Evolutionary conservation across 352 stramenopile genomes (phyloP).

Genomic region (Phytophthora boehmeriae): DNA sequence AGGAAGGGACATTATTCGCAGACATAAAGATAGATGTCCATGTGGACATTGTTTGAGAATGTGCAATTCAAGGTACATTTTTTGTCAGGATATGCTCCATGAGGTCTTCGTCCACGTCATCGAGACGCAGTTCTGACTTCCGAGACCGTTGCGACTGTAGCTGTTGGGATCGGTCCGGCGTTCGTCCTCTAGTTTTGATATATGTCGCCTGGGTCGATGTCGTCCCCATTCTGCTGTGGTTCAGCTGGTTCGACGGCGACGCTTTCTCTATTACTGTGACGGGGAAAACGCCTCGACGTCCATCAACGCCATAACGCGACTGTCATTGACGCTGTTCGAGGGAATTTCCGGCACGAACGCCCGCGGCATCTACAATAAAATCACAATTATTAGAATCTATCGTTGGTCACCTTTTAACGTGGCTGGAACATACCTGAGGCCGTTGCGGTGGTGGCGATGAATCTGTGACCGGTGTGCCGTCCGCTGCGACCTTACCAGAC

Average conservation of each 20-base stretch:
- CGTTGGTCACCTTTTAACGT: neutral
- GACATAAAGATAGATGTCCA: no score
- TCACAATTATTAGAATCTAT: no score
- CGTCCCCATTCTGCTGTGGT: constrained; percentile 13
- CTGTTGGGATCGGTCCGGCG: constrained; percentile 7
- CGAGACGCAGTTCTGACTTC: constrained; percentile 45
- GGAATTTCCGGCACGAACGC: neutral
- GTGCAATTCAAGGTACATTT: constrained; percentile 3
- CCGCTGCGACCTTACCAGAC: constrained; percentile 1
- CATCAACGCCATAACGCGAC: constrained; percentile 3
- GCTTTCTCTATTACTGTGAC: constrained; percentile 6
- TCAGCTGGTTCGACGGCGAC: constrained; percentile 16
- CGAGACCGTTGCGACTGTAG: constrained; percentile 9
- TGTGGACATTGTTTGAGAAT: no score
- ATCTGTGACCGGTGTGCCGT: constrained; percentile 1
- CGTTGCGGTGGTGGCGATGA: constrained; percentile 1
- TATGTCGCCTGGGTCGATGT: constrained; percentile 22
- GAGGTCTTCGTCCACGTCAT: constrained; percentile 69
- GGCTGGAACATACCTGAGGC: constrained; percentile 15
- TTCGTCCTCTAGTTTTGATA: constrained; percentile 26
- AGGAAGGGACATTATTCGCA: no score
- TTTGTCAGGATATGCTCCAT: constrained; percentile 66
- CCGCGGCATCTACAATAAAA: neutral
- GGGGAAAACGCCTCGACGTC: constrained; percentile 22
- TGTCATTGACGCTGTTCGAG: constrained; percentile 14